Conservation (phyloP, 176 grass and related monocot genomes). For the Musa acuminata region DNA sequence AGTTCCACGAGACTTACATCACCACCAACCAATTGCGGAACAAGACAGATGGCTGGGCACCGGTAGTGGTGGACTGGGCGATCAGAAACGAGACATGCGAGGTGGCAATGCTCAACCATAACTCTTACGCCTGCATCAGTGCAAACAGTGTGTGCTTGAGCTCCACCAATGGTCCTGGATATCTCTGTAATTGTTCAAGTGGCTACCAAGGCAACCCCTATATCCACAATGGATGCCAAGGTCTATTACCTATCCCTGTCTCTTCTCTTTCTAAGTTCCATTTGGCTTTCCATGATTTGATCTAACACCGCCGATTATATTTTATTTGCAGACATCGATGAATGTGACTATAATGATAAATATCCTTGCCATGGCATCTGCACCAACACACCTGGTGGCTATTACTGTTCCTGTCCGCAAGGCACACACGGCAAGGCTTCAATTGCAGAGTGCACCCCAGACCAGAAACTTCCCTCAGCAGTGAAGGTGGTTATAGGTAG, state of each 20-base stretch:
- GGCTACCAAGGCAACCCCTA: conserved; percentile 27
- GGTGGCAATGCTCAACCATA: background rate
- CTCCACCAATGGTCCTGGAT: conserved; percentile 11
- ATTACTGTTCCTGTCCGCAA: too few relatives aligned
- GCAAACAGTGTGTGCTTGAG: conserved; percentile 5
- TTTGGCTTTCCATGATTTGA: background rate
- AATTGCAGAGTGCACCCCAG: too few relatives aligned
- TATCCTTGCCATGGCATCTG: too few relatives aligned
- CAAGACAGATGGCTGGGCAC: background rate
- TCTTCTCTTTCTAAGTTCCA: background rate
- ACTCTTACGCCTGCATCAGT: conserved; percentile 18
- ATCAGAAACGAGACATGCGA: conserved; percentile 13
- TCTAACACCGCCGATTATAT: too few relatives aligned
- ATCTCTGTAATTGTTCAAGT: conserved; percentile 8
- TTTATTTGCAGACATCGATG: too few relatives aligned
- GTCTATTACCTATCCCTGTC: background rate
- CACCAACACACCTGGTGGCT: too few relatives aligned
- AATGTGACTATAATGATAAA: too few relatives aligned
- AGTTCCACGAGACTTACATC: background rate
- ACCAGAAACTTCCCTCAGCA: too few relatives aligned
- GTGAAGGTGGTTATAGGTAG: too few relatives aligned
- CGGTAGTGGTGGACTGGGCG: conserved; percentile 10
- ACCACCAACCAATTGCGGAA: background rate
- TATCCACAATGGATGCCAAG: conserved; percentile 18
- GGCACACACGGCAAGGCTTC: too few relatives aligned